phyloP scores from a whole-genome alignment of 129 eudicot genomes.

The Ambrosia artemisiifolia region DNA sequence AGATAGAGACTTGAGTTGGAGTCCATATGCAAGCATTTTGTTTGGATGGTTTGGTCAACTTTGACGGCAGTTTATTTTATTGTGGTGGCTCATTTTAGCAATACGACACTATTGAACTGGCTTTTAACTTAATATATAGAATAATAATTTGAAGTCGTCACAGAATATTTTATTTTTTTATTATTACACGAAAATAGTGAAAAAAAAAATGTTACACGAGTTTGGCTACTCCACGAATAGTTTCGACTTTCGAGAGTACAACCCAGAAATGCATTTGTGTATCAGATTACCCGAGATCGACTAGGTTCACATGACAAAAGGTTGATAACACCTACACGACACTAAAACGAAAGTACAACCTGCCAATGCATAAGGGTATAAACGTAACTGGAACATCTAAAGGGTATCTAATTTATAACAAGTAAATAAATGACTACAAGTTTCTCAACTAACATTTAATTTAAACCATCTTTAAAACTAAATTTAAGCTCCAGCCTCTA shows the following conservation, averaged over 20 bases:
- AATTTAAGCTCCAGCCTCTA: constrained; percentile 16
- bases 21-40: no score
- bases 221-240: no score
- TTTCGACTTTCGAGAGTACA: no score
- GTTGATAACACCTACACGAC: background rate
- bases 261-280: constrained; percentile 6
- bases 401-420: constrained; percentile 2
- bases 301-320: background rate
- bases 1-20: no score
- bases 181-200: no score
- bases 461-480: background rate
- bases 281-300: background rate
- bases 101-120: no score
- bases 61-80: no score
- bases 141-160: no score
- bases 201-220: background rate
- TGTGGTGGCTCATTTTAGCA: no score
- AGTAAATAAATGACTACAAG: constrained; percentile 5
- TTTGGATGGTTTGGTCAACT: no score
- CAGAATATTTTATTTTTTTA: no score
- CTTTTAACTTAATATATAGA: no score
- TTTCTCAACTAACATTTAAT: constrained; percentile 20
- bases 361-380: constrained; percentile 18
- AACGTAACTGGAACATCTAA: constrained; percentile 23
- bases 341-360: constrained; percentile 1